Evolutionary conservation across 2,329 filamentous ascomycete species (phyloP), one percentile per base, ranked within the genome.

Genomic region (Colletotrichum liaoningense): DNA sequence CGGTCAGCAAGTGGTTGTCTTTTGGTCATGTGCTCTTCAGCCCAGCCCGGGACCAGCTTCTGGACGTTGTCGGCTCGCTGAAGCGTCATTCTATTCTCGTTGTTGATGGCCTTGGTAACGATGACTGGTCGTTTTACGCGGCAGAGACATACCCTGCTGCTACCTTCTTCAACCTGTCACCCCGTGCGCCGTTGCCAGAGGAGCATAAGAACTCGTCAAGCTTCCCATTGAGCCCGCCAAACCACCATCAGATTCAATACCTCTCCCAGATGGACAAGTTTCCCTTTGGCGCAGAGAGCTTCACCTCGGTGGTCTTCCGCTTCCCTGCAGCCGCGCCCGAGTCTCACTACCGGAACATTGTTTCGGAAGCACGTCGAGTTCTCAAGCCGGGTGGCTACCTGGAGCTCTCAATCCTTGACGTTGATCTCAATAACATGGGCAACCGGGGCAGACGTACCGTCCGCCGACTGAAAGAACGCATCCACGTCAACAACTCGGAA

Each of bases 111-210:
- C 90, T 97, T 35, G 94, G 94, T n/a, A 95, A 95, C 78, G 91
- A 93, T 76, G 94, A 97, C 79, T 97, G 94, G 94, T 95, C 94
- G 0, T 95, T 94, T 80, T 96, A 95, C 77, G 93, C 93, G 24
- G 93, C 94, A 7, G 91, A 95, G 79, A 95, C 93, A 1, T 96
- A 96, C 76, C 92, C 93, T 0, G 87, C 87, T 0, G 92, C 92
- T 0, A 92, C 90, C 2, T 93, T 97, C 75, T 96, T 94, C 84
- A 95, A 95, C 79, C 86, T 96, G 28, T 92, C 90, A 0, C 90
- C 91, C 8, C 84, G 88, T 33, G 85, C 88, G 52, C 87, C 87
- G 54, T 77, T 87, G n/a, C 84, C 85, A 0, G 78, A 83, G n/a
- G 86, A 88, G 16, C 79, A 84, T 38, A 83, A 82, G 57, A 83